phyloP scores from a whole-genome alignment of 208 protist species.

The Naegleria fowleri region DNA sequence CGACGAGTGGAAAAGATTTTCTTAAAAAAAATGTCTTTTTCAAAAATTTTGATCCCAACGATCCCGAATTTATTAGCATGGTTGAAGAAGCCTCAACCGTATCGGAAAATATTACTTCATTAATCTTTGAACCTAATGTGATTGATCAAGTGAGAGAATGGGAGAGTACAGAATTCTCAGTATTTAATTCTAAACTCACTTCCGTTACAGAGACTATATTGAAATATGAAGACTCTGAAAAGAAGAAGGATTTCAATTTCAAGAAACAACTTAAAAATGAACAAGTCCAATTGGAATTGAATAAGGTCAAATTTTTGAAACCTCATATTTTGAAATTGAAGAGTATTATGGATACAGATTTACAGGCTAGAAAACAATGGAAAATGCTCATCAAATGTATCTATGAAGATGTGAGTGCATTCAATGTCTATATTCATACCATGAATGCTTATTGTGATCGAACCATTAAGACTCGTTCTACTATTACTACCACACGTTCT shows the following conservation, averaged over 20 bases:
- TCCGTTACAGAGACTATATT: background rate
- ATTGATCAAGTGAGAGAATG: slow-evolving; percentile 13
- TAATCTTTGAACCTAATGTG: background rate
- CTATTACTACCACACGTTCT: background rate
- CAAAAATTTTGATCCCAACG: background rate
- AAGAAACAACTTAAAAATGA: background rate
- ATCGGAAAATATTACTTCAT: background rate
- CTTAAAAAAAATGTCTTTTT: background rate
- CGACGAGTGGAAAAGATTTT: background rate
- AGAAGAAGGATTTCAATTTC: background rate
- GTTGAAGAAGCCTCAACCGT: background rate
- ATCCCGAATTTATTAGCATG: background rate
- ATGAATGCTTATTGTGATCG: background rate
- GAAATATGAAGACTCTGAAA: background rate
- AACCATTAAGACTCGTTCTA: background rate
- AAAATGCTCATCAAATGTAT: background rate
- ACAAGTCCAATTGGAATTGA: background rate
- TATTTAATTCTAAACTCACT: background rate
- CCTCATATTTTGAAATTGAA: background rate
- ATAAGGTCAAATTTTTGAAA: background rate
- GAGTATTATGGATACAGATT: background rate
- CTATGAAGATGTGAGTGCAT: background rate
- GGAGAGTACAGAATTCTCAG: background rate
- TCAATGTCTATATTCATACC: background rate
- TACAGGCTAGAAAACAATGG: background rate